Percentiles rank a stretch among this genome's conserved stretches.
Evolutionary conservation across 768 basidiomycete genomes (phyloP).

Genomic region (Auricularia cornea): DNA sequence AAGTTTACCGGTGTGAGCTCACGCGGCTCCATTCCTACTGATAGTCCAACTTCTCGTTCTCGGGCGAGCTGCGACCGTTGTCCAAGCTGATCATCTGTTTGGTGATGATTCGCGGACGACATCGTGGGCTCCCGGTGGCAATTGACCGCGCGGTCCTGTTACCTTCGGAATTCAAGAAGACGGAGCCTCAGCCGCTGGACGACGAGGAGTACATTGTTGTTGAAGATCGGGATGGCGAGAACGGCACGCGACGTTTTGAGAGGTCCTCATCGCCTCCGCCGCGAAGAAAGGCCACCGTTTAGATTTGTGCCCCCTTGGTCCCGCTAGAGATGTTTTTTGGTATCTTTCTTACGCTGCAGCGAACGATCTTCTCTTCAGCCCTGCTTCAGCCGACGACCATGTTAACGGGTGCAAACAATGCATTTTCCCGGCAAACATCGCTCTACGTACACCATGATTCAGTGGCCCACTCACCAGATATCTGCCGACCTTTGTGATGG

Average conservation of each 20-base stretch:
- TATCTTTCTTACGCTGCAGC: no score
- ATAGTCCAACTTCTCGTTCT: conserved; percentile 80
- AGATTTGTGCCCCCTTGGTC: no score
- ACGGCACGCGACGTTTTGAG: background rate
- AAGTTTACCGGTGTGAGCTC: no score
- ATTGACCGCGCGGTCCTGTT: conserved; percentile 84
- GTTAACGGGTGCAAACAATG: no score
- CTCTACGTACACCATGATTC: no score
- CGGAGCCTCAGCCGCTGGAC: background rate
- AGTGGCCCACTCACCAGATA: no score
- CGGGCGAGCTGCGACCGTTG: conserved; percentile 65
- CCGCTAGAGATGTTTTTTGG: no score
- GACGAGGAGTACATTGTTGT: background rate
- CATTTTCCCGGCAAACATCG: no score
- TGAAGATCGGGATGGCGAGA: background rate
- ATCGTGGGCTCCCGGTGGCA: conserved; percentile 80
- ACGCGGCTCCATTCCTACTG: no score
- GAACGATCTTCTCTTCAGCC: no score
- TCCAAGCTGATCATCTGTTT: conserved; percentile 81
- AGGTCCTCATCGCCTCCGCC: background rate
- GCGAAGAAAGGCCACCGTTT: background rate
- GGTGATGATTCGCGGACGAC: conserved; percentile 92
- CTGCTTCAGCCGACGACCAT: no score
- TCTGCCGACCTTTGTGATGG: no score
- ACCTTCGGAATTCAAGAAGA: conserved; percentile 45